Evolutionary conservation across 2,329 filamentous ascomycete species (phyloP), one percentile per base, ranked within the genome.

Genomic region (Venturia carpophila): DNA sequence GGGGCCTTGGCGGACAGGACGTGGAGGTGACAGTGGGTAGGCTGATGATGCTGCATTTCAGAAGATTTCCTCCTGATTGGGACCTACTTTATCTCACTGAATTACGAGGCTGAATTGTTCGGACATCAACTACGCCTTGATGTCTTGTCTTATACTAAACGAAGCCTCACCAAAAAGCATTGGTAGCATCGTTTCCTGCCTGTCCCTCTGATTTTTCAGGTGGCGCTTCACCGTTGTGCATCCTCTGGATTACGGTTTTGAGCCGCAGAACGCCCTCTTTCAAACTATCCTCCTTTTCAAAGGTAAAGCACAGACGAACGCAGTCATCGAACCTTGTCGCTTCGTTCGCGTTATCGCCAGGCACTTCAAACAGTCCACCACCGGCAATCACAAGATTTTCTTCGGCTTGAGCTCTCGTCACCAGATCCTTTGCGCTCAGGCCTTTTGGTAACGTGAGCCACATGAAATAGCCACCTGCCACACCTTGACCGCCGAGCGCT

Each of bases 391-490:
- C 80, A 65, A 95, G 74, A 60, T 86, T 84, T 73, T 89, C 87
- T 64, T 87, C 83, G 27, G 79, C 75, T 71, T 82, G 77, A 19
- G 87, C 87, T 47, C 79, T 78, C 69, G 80, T 76, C 7, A 84
- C 83, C 41, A 91, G 78, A 9, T 81, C 79, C 41, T 76, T 76
- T 43, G 82, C 85, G 10, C 80, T 78, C 64, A 88, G 76, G 56
- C 72, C 65, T 68, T 73, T 68, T 0, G 87, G 86, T 5, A 96
- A 74, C 1, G 79, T 81, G 34, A 95, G 75, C 91, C 91, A 96
- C 60, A 96, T 79, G 73, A 96, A 96, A 73, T 93, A 96, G 0
- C 92, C 92, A 27, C 66, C 66, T n/a, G 43, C 64, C 7, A 67
- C 37, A 21, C 19, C 21, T 21, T 58, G 15, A 10, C 52, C 52